A percentile compares a stretch with the other conserved stretches of the same genome.
phyloP scores from a whole-genome alignment of 2,329 filamentous ascomycete genomes.

The Exophiala sp. region DNA sequence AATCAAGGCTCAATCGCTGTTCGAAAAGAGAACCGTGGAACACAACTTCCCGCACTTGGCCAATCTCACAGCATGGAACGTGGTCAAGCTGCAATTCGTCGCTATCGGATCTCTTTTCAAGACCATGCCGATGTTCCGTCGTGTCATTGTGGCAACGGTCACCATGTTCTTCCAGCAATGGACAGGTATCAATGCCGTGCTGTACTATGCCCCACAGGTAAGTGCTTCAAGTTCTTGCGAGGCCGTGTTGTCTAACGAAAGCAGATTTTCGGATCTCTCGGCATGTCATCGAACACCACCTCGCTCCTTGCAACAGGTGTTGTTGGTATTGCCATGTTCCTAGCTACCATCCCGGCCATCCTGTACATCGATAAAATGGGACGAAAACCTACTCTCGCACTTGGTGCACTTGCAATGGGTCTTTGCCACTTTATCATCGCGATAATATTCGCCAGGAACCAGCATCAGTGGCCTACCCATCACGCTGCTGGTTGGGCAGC shows the following conservation, averaged over 20 bases:
- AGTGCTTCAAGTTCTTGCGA: constrained; percentile 9
- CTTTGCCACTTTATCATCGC: constrained; percentile 69
- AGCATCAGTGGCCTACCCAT: constrained; percentile 57
- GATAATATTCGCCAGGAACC: constrained; percentile 62
- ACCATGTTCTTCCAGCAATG: constrained; percentile 45
- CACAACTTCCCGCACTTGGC: constrained; percentile 65
- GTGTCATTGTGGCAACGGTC: constrained; percentile 36
- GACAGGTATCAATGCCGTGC: constrained; percentile 48
- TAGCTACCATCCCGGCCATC: constrained; percentile 41
- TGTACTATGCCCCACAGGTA: constrained; percentile 37
- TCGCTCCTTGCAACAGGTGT: constrained; percentile 40
- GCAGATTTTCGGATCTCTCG: constrained; percentile 36
- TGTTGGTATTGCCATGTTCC: constrained; percentile 39
- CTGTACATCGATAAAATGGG: constrained; percentile 42
- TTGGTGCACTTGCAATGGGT: constrained; percentile 65
- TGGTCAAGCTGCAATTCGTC: constrained; percentile 62
- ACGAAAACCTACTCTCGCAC: constrained; percentile 39
- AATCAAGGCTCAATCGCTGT: constrained; percentile 73
- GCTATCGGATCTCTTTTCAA: constrained; percentile 37
- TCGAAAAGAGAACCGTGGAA: constrained; percentile 68
- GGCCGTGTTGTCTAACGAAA: constrained; percentile 17
- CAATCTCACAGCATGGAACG: constrained; percentile 59
- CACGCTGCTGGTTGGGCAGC: constrained; percentile 66
- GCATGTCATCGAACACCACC: constrained; percentile 36
- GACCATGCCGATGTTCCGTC: constrained; percentile 45